Evolutionary conservation across 2,329 filamentous ascomycete genomes (phyloP).

Genomic region (Apiospora marii): DNA sequence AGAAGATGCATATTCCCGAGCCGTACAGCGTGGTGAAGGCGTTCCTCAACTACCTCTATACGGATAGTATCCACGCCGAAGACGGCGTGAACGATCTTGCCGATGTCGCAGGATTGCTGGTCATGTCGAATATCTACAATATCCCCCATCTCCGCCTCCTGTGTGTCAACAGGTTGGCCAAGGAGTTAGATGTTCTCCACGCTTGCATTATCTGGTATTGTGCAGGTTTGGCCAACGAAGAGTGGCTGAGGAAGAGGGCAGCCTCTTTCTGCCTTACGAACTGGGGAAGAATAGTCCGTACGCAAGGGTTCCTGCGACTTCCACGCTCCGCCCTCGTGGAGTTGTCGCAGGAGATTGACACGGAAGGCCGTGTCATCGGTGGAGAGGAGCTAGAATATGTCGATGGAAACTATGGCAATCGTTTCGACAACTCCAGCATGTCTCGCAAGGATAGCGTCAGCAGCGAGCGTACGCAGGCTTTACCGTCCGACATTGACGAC

Average conservation of each 20-base stretch:
- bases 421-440: constrained; percentile 50
- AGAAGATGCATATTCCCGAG: constrained; percentile 97
- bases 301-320: constrained; percentile 82
- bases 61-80: constrained; percentile 82
- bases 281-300: constrained; percentile 94
- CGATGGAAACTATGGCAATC: constrained; percentile 56
- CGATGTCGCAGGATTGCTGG: constrained; percentile 91
- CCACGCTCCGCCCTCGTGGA: constrained; percentile 84
- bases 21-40: constrained; percentile 93
- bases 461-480: constrained; percentile 64
- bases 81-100: constrained; percentile 79
- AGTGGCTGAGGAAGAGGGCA: constrained; percentile 90
- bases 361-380: constrained; percentile 87
- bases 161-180: constrained; percentile 87
- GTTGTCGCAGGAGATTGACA: constrained; percentile 91
- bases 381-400: constrained; percentile 80
- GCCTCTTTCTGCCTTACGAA: constrained; percentile 90
- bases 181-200: constrained; percentile 92
- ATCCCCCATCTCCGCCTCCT: constrained; percentile 91
- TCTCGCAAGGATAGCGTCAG: constrained; percentile 66
- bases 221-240: constrained; percentile 86
- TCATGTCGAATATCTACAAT: constrained; percentile 98
- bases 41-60: constrained; percentile 96
- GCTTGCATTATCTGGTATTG: constrained; percentile 97
- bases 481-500: constrained; percentile 66